Evolutionary conservation across 176 grass and related monocot genomes (phyloP).

Genomic region (Aegilops tauschii): DNA sequence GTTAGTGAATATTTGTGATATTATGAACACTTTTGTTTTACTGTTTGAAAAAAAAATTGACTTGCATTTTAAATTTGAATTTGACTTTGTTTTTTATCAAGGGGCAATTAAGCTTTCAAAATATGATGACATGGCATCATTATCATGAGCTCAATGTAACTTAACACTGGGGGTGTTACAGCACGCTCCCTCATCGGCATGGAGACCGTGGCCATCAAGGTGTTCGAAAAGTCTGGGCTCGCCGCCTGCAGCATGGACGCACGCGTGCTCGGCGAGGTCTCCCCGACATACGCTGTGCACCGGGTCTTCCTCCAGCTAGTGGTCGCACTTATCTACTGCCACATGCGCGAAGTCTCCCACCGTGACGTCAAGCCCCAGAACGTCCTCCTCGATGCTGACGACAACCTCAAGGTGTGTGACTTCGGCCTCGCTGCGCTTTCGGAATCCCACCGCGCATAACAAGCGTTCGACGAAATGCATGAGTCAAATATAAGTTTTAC

Average conservation of each 20-base stretch:
- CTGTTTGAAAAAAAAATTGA: too few relatives aligned
- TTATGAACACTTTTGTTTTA: too few relatives aligned
- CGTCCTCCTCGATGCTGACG: conserved; percentile 60
- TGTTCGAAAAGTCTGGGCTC: conserved; percentile 64
- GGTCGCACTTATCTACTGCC: conserved; percentile 73
- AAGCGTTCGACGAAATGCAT: too few relatives aligned
- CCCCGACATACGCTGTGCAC: conserved; percentile 46
- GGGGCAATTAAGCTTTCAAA: too few relatives aligned
- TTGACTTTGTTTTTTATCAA: too few relatives aligned
- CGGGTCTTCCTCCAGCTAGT: conserved; percentile 77
- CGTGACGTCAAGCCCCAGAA: conserved; percentile 94
- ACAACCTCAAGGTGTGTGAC: conserved; percentile 76
- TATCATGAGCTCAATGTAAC: too few relatives aligned
- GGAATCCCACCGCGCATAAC: conserved; percentile 42
- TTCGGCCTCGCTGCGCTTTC: conserved; percentile 86
- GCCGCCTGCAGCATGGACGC: conserved; percentile 35
- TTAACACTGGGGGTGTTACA: too few relatives aligned
- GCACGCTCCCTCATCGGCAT: conserved; percentile 50
- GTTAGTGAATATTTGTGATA: too few relatives aligned
- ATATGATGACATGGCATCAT: too few relatives aligned
- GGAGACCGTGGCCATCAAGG: conserved; percentile 65
- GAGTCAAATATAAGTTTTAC: too few relatives aligned
- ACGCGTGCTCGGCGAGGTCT: conserved; percentile 59
- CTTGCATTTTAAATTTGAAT: too few relatives aligned
- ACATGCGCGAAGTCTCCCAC: conserved; percentile 73